Base-by-base conservation (phyloP, 2,329 filamentous ascomycete genomes). In the Venturia carpophila region DNA sequence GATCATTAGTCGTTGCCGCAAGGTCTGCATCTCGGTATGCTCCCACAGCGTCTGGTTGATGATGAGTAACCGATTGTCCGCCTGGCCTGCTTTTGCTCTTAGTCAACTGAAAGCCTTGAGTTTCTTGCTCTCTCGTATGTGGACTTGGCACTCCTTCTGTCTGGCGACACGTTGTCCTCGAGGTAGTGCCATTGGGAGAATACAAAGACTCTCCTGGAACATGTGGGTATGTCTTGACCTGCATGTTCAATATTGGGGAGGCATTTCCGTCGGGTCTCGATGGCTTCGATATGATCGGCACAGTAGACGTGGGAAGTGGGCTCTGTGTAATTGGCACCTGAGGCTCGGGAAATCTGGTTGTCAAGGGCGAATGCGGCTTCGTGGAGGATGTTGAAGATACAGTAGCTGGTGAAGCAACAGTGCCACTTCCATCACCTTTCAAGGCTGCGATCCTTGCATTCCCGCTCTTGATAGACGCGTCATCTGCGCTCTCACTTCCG, bases 301-400 rank as follows among this genome's bases (percentile, higher is more conserved):
- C 64, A 65, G 70, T 74, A 52, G 74, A 74, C 64, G 72, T 73
- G 37, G 72, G 72, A 15, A 58, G 52, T n/a, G 52, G 27, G n/a
- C 73, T 73, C n/a, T 71, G 70, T 15, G 73, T 73, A 3, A 70
- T 70, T 15, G 67, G 68, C 5, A 69, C 65, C 21, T 77, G 52
- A 58, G 52, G 19, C 52, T 58, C 75, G n/a, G 72, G 70, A 64
- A 78, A 76, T 43, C 68, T 71, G 60, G 73, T 64, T 15, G 70
- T 69, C n/a, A 75, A 70, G 13, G 76, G 76, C 34, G 76, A 78
- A 62, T 77, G 74, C 64, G 76, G 67, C 61, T 73, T 70, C 1
- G 52, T 34, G 37, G 76, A 77, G 0, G 73, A 71, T 19, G 75
- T 70, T 62, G 71, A 68, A 6, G 75, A 75, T 39, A 74, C 69